These are phyloP conservation scores for Carex littledalei DNA, from an alignment of 176 grass and related monocot species.

Conservation along the genomic window DNA sequence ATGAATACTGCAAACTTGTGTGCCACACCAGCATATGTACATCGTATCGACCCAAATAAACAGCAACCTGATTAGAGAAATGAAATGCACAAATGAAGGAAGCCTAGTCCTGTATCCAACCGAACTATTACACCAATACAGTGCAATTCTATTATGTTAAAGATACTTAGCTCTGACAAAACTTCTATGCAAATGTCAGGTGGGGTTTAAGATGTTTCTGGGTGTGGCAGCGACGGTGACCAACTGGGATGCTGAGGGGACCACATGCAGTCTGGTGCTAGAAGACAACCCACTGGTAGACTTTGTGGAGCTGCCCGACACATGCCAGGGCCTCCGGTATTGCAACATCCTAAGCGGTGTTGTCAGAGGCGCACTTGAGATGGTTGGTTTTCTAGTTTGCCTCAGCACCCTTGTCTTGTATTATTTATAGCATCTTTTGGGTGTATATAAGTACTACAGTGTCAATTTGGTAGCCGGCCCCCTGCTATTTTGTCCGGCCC, in stretches of 20 bases:
- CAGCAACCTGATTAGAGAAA: background rate
- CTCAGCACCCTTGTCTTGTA: background rate
- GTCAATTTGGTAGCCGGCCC: background rate
- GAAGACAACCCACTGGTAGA: slow-evolving; percentile 98
- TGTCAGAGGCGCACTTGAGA: slow-evolving; percentile 89
- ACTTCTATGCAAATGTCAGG: slow-evolving; percentile 37
- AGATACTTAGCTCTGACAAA: background rate
- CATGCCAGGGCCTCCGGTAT: slow-evolving; percentile 87
- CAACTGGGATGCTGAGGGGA: slow-evolving; percentile 96
- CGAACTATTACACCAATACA: background rate
- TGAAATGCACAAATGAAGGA: background rate
- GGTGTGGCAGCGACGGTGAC: slow-evolving; percentile 85
- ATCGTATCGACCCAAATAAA: background rate
- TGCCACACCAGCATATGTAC: background rate
- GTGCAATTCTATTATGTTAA: background rate
- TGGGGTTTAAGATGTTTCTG: slow-evolving; percentile 99
- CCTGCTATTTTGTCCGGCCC: background rate
- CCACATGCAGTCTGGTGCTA: slow-evolving; percentile 84
- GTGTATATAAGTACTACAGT: background rate
- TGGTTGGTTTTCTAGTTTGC: slow-evolving; percentile 38
- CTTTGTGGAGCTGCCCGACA: slow-evolving; percentile 97
- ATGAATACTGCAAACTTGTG: slow-evolving; percentile 9
- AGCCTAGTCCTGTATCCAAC: background rate
- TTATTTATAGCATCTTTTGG: background rate
- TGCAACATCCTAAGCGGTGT: slow-evolving; percentile 94